Base-by-base conservation (phyloP, 2,329 filamentous ascomycete species). In the Lachnellula arida region DNA sequence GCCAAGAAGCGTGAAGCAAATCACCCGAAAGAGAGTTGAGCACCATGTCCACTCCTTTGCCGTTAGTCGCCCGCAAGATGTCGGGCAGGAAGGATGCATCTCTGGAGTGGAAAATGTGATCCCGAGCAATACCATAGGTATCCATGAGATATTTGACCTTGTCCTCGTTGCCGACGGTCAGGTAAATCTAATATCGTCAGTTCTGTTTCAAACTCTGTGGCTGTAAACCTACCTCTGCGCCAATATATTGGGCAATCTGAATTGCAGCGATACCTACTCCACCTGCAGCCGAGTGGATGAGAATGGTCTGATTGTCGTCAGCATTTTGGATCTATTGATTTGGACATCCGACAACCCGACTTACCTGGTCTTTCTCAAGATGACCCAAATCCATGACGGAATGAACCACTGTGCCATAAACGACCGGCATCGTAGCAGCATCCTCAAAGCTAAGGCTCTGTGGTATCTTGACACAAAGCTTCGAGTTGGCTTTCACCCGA, bases 221-320 rank as follows among this genome's bases (percentile, higher is more conserved):
- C 28, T 25, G 19, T 39, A 19, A 53, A 47, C 3, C 59, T 52
- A 74, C 63, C 42, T 71, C 55, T 8, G 65, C 67, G 1, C 65
- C 65, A 8, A 67, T 35, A 61, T n/a, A 61, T 19, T 64, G 56
- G 46, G 51, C 58, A 4, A 71, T 46, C 25, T 70, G 63, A 34
- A 72, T 69, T 0, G 69, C 66, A 3, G 69, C 66, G 14, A 66
- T 49, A 12, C 70, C 70, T 17, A 72, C 59, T 12, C 66, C 70
- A 15, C 70, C 64, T n/a, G 51, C 58, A 2, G 67, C 68, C 4
- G 63, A 59, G 15, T 68, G 62, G 5, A 74, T 66, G 2, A 74
- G 50, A 7, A 72, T 53, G 3, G 42, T 57, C 39, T 37, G 28
- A 11, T 11, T 12, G 9, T 32, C 2, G 15, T n/a, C 2, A 49